Base-by-base conservation (phyloP, 1,284 basidiomycete genomes). In the Apiotrichum mycotoxinovorans region DNA sequence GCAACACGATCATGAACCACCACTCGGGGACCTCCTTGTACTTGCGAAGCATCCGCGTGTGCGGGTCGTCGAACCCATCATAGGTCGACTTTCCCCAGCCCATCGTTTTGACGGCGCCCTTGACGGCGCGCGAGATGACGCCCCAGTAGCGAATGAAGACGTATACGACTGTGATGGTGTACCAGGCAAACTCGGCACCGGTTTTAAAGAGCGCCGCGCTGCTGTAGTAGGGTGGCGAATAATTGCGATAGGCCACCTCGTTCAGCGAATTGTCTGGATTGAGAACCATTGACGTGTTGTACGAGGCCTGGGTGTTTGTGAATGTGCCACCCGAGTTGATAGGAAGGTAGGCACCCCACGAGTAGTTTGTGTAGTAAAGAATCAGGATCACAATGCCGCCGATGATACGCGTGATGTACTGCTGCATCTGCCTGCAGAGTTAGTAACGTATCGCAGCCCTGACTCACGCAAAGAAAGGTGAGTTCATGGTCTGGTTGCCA, bases 1-100 rank as follows among this genome's bases (percentile, higher is more conserved):
- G 15, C 14, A 40, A 85, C 52, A 89, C 70, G 30, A 75, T 60
- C 15, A 69, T 79, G 73, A 88, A 93, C 87, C 88, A 40, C 38
- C 38, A 40, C 38, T 40, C 38, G 38, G 38, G 38, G 4, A 20
- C 38, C 38, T 40, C 38, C 1, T 82, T 77, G 73, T 95, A 95
- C 23, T 23, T 22, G 20, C 34, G 20, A n/a, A 48, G 23, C 46
- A 48, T 48, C 22, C 46, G 46, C 33, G 46, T 25, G 34, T 48
- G 33, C 10, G 33, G 12, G 46, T 48, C 46, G 34, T 35, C 20
- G 22, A 23, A 26, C 22, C 34, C 46, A 22, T 34, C 30, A 33
- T 47, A 47, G 4, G 14, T 35, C 30, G 30, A 35, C 45, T 22
- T 34, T 17, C 45, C n/a, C 9, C 14, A 8, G 45, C 27, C 30